phyloP scores from a whole-genome alignment of 805 yeast species.

The Saccharomycopsis sp. region DNA sequence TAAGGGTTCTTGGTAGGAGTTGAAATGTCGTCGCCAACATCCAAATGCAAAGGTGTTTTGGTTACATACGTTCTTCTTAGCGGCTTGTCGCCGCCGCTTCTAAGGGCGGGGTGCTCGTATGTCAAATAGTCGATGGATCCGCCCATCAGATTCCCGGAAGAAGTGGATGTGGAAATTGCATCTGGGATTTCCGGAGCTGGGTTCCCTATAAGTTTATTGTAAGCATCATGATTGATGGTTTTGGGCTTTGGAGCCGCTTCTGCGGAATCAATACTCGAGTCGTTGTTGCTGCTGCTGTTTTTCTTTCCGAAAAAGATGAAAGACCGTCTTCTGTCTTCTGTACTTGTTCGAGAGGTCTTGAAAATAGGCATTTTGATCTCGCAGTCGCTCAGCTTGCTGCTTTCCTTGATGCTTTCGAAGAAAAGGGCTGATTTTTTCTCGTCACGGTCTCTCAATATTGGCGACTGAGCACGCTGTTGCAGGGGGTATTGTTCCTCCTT shows the following conservation, averaged over 20 bases:
- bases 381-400: not conserved
- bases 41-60: not conserved
- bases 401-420: not conserved
- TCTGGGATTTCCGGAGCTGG: not conserved
- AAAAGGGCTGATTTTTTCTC: not conserved
- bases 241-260: not conserved
- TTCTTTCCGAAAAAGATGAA: not conserved
- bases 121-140: slow-evolving; percentile 16
- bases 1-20: not conserved
- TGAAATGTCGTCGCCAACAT: not conserved
- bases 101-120: slow-evolving; percentile 11
- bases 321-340: not conserved
- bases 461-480: not conserved
- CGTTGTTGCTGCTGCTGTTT: not conserved
- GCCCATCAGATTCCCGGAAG: not conserved
- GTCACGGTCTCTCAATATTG: not conserved
- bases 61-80: not conserved
- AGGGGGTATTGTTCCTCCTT: not conserved
- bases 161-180: not conserved
- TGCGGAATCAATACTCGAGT: not conserved
- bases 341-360: not conserved
- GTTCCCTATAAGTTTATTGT: slow-evolving; percentile 5
- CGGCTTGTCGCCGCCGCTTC: not conserved
- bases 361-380: not conserved
- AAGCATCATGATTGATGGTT: slow-evolving; percentile 3